Evolutionary conservation across 306 rosid genomes (phyloP).

Genomic region (Fagus crenata): DNA sequence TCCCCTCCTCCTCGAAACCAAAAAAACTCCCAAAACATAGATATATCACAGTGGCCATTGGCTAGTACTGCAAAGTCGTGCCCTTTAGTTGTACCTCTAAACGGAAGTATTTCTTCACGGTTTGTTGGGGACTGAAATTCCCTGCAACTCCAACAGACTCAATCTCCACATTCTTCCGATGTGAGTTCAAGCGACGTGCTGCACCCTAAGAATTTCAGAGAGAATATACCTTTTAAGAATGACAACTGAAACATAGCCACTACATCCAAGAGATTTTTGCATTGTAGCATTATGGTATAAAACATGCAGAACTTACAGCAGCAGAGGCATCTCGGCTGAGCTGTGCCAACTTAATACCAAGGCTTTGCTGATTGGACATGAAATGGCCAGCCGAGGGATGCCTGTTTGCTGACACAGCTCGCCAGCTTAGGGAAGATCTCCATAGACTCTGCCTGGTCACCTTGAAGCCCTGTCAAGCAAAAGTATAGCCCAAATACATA

Average conservation of each 20-base stretch:
- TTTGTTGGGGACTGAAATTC: constrained; percentile 39
- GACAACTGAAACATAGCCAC: background rate
- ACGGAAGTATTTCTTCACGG: constrained; percentile 42
- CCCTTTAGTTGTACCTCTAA: constrained; percentile 41
- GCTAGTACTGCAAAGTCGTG: constrained; percentile 8
- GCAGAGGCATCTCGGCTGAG: constrained; percentile 59
- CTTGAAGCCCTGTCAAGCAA: constrained; percentile 50
- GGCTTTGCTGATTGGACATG: constrained; percentile 60
- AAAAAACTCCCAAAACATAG: background rate
- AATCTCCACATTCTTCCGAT: constrained; percentile 46
- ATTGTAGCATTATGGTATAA: background rate
- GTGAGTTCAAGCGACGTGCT: constrained; percentile 44
- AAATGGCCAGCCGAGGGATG: constrained; percentile 40
- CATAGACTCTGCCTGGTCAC: constrained; percentile 51
- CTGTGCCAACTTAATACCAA: constrained; percentile 53
- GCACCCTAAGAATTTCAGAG: constrained; percentile 41
- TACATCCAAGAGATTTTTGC: background rate
- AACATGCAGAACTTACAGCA: constrained; percentile 40
- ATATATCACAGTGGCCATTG: background rate
- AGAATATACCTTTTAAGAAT: constrained; percentile 6
- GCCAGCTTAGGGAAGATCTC: constrained; percentile 52
- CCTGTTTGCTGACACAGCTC: constrained; percentile 47
- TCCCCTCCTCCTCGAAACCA: background rate
- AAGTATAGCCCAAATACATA: constrained; percentile 10
- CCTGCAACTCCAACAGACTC: constrained; percentile 56